A percentile compares a stretch with the other conserved stretches of the same genome.
These are phyloP conservation scores for Rhododendron ovatum DNA, from an alignment of 148 eudicot genomes.

Conservation along the genomic window DNA sequence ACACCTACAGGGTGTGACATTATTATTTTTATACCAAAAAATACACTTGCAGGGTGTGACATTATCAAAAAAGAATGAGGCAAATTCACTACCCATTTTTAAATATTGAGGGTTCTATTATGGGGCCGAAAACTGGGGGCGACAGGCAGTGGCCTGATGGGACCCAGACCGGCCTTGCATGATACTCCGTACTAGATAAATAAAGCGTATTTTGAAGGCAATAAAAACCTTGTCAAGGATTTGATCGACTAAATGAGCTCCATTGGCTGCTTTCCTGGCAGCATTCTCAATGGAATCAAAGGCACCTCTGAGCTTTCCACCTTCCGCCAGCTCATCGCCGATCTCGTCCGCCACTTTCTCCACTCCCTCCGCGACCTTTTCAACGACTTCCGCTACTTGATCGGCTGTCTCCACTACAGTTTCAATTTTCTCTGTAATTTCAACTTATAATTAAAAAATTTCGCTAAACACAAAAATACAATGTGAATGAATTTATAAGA, in stretches of 20 bases:
- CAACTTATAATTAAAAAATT: not conserved
- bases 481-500: not conserved
- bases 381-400: conserved; percentile 24
- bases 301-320: conserved; percentile 16
- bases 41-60: too few relatives aligned
- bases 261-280: conserved; percentile 22
- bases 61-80: too few relatives aligned
- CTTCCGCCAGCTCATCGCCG: conserved; percentile 24
- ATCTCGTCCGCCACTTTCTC: conserved; percentile 35
- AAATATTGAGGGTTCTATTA: too few relatives aligned
- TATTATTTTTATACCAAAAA: too few relatives aligned
- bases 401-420: conserved; percentile 25
- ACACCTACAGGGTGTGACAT: too few relatives aligned
- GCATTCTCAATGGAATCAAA: conserved; percentile 16
- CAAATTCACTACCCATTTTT: too few relatives aligned
- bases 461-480: not conserved
- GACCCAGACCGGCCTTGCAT: too few relatives aligned
- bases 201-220: not conserved
- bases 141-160: too few relatives aligned
- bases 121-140: too few relatives aligned
- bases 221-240: conserved; percentile 35
- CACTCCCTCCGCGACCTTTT: conserved; percentile 35
- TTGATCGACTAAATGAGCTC: conserved; percentile 24
- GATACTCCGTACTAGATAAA: not conserved
- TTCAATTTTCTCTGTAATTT: conserved; percentile 25